These are phyloP conservation scores for Lactifluus echinatus DNA, from an alignment of 768 basidiomycete species.

Conservation along the genomic window DNA sequence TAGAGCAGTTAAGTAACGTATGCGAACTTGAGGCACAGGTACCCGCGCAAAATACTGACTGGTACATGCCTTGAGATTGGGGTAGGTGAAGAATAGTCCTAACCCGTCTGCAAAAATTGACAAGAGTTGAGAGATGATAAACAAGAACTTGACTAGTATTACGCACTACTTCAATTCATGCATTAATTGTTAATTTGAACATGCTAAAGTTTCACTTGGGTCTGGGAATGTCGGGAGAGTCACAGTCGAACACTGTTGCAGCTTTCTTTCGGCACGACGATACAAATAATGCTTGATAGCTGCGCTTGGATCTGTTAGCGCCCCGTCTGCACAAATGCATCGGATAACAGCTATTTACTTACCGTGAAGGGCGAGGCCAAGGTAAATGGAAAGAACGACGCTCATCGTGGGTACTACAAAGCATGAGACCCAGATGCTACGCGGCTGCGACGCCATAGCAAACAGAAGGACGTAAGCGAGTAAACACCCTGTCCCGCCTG, in stretches of 20 bases:
- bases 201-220: not conserved
- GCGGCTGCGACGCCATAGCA: conserved; percentile 2
- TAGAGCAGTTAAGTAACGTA: too few species aligned
- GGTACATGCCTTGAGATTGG: too few species aligned
- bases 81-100: too few species aligned
- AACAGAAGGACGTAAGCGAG: conserved; percentile 3
- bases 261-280: not conserved
- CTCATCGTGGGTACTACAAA: not conserved
- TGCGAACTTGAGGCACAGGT: too few species aligned
- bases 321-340: not conserved
- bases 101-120: too few species aligned
- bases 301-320: not conserved
- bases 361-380: not conserved
- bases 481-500: conserved; percentile 4
- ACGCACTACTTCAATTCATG: not conserved
- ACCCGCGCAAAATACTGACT: too few species aligned
- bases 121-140: too few species aligned
- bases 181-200: not conserved
- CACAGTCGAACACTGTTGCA: conserved; percentile 4
- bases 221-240: not conserved
- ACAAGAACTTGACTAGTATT: too few species aligned
- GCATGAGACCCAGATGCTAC: conserved; percentile 8
- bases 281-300: conserved; percentile 5
- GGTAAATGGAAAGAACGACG: not conserved
- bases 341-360: not conserved